Evolutionary conservation across 1,284 basidiomycete species (phyloP).

Genomic region (Puccinia triticina): DNA sequence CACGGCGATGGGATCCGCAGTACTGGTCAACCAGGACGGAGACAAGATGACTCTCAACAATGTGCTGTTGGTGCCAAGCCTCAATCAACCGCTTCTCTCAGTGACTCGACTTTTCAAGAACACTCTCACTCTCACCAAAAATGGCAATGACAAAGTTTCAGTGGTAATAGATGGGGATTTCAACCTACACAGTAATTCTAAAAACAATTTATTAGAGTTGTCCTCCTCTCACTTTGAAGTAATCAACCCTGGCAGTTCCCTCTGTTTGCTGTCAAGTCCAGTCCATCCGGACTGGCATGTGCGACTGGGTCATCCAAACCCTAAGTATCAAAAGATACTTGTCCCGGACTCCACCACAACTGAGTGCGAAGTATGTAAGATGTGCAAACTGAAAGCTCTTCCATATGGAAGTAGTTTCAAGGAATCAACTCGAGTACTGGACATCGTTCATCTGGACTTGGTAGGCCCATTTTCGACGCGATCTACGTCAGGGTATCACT

Average conservation of each 20-base stretch:
- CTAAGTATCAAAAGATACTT: not conserved
- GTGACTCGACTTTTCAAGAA: not conserved
- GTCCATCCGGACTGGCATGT: not conserved
- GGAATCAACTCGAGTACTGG: not conserved
- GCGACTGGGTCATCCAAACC: slow-evolving; percentile 10
- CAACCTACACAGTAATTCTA: not conserved
- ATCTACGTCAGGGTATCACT: not conserved
- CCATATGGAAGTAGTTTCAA: not conserved
- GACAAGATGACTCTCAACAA: not conserved
- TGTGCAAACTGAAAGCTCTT: not conserved
- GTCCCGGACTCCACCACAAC: not conserved
- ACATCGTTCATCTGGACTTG: not conserved
- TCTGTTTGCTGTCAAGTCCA: not conserved
- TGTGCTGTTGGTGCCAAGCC: not conserved
- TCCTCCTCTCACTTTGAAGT: not conserved
- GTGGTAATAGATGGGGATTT: not conserved
- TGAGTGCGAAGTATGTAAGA: not conserved
- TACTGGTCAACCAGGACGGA: not conserved
- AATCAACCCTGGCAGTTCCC: not conserved
- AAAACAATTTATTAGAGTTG: not conserved
- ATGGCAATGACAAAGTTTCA: not conserved
- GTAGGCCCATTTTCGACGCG: not conserved
- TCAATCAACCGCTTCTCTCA: not conserved
- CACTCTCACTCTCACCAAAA: not conserved
- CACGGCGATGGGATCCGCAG: not conserved